Conservation (phyloP, 1,284 basidiomycete genomes). For the Trichosporon sp. region DNA sequence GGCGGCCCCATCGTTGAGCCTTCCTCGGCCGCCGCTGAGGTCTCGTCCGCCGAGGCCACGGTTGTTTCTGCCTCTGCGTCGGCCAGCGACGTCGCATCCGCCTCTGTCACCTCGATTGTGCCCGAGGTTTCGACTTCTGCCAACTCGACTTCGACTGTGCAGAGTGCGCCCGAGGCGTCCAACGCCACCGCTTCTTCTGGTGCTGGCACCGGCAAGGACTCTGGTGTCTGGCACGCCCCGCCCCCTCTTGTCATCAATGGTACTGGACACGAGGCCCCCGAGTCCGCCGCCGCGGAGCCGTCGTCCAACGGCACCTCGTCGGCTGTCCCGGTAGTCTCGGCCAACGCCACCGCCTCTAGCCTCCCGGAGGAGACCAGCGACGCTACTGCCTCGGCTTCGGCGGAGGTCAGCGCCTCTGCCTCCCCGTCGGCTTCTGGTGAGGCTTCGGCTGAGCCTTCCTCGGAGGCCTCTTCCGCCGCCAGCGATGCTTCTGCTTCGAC, state of each 20-base stretch:
- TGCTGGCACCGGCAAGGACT: constrained; percentile 4
- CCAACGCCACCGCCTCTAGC: constrained; percentile 15
- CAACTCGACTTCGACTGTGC: constrained; percentile 14
- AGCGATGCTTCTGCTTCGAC: constrained; percentile 13
- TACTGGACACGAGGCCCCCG: constrained; percentile 11
- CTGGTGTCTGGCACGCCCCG: constrained; percentile 11
- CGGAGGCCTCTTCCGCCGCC: neutral
- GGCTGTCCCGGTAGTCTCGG: constrained; percentile 14
- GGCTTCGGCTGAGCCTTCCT: neutral
- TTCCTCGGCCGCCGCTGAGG: constrained; percentile 21
- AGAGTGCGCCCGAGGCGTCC: neutral
- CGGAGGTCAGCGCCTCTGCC: constrained; percentile 23
- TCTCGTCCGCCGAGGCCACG: constrained; percentile 7
- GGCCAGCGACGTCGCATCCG: constrained; percentile 18
- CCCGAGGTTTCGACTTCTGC: constrained; percentile 7
- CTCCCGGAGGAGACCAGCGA: neutral
- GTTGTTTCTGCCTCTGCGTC: constrained; percentile 24
- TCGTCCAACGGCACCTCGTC: constrained; percentile 21
- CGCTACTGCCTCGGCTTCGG: neutral
- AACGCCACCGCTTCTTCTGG: constrained; percentile 3
- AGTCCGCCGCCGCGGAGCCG: neutral
- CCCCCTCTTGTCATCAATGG: constrained; percentile 17
- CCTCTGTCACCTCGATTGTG: constrained; percentile 1
- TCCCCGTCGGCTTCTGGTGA: neutral
- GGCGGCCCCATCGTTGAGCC: constrained; percentile 14